These are phyloP conservation scores for Podochytrium sp. DNA, from an alignment of 192 early-diverging fungal genomes.

Conservation along the genomic window DNA sequence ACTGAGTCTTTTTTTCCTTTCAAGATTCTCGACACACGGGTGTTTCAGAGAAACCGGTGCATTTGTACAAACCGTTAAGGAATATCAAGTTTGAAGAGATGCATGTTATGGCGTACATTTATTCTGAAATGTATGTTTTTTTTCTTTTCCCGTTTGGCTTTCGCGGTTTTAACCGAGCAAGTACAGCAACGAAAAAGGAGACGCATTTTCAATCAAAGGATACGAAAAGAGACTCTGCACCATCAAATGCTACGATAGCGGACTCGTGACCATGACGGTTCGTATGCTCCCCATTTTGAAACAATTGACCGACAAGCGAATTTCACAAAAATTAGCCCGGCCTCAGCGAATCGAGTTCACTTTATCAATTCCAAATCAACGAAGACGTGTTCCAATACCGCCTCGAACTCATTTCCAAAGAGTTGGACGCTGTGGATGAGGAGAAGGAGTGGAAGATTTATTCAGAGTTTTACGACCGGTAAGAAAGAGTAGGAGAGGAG, in stretches of 20 bases:
- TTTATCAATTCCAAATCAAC: constrained; percentile 38
- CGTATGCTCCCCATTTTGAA: background rate
- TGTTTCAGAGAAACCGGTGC: constrained; percentile 19
- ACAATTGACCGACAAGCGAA: no score
- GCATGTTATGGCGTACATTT: constrained; percentile 45
- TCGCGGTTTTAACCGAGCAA: background rate
- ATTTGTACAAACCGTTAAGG: constrained; percentile 18
- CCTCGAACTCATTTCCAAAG: constrained; percentile 28
- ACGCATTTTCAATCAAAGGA: constrained; percentile 24
- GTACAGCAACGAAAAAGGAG: background rate
- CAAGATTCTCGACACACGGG: background rate
- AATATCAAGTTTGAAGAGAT: constrained; percentile 32
- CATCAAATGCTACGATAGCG: constrained; percentile 40
- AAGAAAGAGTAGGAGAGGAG: background rate
- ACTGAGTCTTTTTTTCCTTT: background rate
- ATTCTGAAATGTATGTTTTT: constrained; percentile 23
- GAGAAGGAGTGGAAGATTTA: constrained; percentile 41
- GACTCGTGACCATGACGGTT: constrained; percentile 45
- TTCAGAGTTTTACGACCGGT: constrained; percentile 36
- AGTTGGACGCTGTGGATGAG: constrained; percentile 27
- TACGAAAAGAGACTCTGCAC: constrained; percentile 48
- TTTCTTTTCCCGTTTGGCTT: background rate
- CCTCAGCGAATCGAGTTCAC: background rate
- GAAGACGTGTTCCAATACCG: constrained; percentile 41
- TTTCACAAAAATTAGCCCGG: constrained; percentile 23